Conservation (phyloP, 2,329 filamentous ascomycete genomes). For the Sphaerostilbella broomeana region DNA sequence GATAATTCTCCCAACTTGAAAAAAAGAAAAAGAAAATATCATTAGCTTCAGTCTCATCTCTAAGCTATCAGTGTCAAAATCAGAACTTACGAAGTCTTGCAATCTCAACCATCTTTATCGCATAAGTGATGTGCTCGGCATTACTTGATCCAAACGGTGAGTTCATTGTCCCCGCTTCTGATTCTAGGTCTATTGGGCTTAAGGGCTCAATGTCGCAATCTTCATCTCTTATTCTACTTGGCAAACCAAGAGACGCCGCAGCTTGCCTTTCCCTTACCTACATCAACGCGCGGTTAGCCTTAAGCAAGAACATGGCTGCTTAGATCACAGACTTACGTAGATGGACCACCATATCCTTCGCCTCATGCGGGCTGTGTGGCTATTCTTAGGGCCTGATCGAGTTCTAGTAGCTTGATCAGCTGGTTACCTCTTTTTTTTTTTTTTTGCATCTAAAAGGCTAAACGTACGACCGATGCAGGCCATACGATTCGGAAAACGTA, state of each 20-base stretch:
- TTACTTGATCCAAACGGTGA: conserved; percentile 25
- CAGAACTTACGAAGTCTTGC: conserved; percentile 25
- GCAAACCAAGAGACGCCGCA: conserved; percentile 30
- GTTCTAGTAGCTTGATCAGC: conserved; percentile 14
- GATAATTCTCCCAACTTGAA: conserved; percentile 28
- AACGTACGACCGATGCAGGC: conserved; percentile 35
- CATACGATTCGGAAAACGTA: conserved; percentile 43
- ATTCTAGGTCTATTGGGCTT: conserved; percentile 25
- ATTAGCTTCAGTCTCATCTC: no score
- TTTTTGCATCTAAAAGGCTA: neutral
- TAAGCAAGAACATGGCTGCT: neutral
- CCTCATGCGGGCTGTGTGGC: conserved; percentile 28
- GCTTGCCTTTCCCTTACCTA: conserved; percentile 33
- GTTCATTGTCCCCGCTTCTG: conserved; percentile 16
- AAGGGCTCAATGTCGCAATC: conserved; percentile 34
- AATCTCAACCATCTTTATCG: conserved; percentile 34
- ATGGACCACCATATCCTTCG: conserved; percentile 49
- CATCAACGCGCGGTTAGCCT: conserved; percentile 2
- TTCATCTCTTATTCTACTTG: conserved; percentile 32
- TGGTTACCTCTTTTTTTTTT: neutral
- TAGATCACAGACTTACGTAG: conserved; percentile 32
- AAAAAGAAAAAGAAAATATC: neutral
- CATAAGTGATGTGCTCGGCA: conserved; percentile 29
- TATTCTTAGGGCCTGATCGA: conserved; percentile 23
- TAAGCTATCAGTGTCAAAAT: neutral